Evolutionary conservation across 176 grass and related monocot species (phyloP).

Genomic region (Phoenix dactylifera): DNA sequence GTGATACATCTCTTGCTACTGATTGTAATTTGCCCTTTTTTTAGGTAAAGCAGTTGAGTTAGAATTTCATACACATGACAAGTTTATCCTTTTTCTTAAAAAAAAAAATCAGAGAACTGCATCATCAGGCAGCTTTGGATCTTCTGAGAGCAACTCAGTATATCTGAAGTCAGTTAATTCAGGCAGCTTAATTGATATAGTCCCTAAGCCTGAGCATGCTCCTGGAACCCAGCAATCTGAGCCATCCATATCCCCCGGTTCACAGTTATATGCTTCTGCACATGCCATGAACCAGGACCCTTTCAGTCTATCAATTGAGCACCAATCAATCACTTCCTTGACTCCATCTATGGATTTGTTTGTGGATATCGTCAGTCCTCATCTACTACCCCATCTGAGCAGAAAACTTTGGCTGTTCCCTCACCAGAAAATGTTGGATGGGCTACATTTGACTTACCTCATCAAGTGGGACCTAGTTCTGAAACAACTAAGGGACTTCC

Average conservation of each 20-base stretch:
- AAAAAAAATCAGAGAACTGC: conserved; percentile 31
- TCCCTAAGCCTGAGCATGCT: conserved; percentile 29
- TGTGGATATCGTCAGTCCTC: conserved; percentile 29
- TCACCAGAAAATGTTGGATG: conserved; percentile 49
- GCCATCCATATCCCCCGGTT: conserved; percentile 9
- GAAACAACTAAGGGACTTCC: conserved; percentile 18
- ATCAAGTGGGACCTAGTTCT: conserved; percentile 25
- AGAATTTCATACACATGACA: background rate
- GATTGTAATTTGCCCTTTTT: background rate
- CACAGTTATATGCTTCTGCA: conserved; percentile 27
- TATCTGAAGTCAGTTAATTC: conserved; percentile 37
- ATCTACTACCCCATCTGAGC: conserved; percentile 14
- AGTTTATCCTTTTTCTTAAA: too few species aligned
- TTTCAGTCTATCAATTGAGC: conserved; percentile 18
- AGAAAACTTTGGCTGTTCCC: background rate
- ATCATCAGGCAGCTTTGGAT: conserved; percentile 39
- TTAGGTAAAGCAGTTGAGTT: background rate
- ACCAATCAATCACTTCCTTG: conserved; percentile 21
- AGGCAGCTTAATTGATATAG: conserved; percentile 36
- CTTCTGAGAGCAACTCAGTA: conserved; percentile 25
- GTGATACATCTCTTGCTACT: background rate
- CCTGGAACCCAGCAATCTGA: conserved; percentile 15
- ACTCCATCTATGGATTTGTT: conserved; percentile 49
- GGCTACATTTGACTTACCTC: conserved; percentile 77
- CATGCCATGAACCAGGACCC: conserved; percentile 21